Evolutionary conservation across 768 basidiomycete genomes (phyloP).

Genomic region (Ephemerocybe angulata): DNA sequence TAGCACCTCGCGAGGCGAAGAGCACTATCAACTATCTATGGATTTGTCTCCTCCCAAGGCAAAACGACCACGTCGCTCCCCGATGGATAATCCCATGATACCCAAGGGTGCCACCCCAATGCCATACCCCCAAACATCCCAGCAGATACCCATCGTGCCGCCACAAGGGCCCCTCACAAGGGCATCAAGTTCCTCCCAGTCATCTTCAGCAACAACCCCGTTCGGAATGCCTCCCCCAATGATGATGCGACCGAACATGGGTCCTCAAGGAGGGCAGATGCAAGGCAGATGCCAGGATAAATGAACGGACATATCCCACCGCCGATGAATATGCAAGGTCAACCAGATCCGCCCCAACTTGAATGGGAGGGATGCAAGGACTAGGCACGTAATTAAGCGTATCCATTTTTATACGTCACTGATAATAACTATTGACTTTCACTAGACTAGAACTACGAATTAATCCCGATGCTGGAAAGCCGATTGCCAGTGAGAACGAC

Average conservation of each 20-base stretch:
- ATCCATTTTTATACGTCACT: no score
- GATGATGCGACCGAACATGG: neutral
- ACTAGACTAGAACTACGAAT: no score
- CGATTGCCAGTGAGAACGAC: no score
- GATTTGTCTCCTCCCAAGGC: constrained; percentile 56
- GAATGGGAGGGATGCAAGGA: constrained; percentile 35
- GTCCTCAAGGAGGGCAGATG: no score
- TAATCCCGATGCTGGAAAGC: no score
- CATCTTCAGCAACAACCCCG: constrained; percentile 30
- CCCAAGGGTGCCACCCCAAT: no score
- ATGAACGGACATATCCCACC: constrained; percentile 26
- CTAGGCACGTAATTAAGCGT: no score
- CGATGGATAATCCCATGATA: constrained; percentile 33
- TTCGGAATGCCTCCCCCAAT: constrained; percentile 13
- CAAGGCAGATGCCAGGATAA: constrained; percentile 10
- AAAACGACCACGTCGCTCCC: constrained; percentile 52
- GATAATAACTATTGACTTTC: no score
- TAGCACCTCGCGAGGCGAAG: constrained; percentile 62
- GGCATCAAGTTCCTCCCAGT: no score
- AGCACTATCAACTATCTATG: constrained; percentile 46
- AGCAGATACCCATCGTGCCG: constrained; percentile 8
- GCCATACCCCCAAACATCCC: constrained; percentile 2
- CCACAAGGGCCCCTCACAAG: constrained; percentile 17
- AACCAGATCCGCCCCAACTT: constrained; percentile 31
- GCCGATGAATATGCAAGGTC: constrained; percentile 27